Base-by-base conservation (phyloP, 23 red algal genomes). In the Chondrus crispus region DNA sequence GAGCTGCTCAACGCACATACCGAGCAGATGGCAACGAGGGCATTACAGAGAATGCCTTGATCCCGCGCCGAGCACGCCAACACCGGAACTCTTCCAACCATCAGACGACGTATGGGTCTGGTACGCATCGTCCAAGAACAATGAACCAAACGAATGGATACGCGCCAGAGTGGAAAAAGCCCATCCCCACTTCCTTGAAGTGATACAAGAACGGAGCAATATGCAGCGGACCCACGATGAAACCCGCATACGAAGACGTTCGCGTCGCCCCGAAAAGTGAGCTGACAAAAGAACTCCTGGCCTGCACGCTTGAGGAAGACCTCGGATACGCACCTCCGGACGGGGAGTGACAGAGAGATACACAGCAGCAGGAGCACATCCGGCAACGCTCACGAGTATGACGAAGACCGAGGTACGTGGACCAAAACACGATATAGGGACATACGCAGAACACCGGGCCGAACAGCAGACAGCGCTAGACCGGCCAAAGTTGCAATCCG, bases 71-170 rank as follows among this genome's bases (percentile, higher is more conserved):
- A 64, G 4, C 26, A 64, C 58, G 35, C 58, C 6, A 5, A 8
- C 6, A 4, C 7, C 33, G 71, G 30, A 48, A 13, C 44, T 37
- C 28, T 38, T 37, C 43, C 28, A 8, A 76, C n/a, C 5, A 37
- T 7, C 4, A 38, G 71, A 7, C 5, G 28, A 8, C 44, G 28
- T 76, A 7, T 76, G 5, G 71, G 71, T 76, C 7, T 76, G 71
- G 6, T 42, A 76, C 43, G 28, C 44, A 20, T 42, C 8, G 7
- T 37, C 71, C 5, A 76, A 76, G 43, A 38, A 22, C 4, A 76
- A 76, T 38, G 71, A 76, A 48, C 5, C 33, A 76, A 38, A 76
- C 5, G 71, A 76, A 76, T 76, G 71, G 71, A 40, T 76, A 4
- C 5, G 33, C 7, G 71, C 71, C 28, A 24, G 39, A 5, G 39